A percentile compares a stretch with the other conserved stretches of the same genome.
Conservation (phyloP, 169 alveolate genomes). For the Blepharisma undulans region DNA sequence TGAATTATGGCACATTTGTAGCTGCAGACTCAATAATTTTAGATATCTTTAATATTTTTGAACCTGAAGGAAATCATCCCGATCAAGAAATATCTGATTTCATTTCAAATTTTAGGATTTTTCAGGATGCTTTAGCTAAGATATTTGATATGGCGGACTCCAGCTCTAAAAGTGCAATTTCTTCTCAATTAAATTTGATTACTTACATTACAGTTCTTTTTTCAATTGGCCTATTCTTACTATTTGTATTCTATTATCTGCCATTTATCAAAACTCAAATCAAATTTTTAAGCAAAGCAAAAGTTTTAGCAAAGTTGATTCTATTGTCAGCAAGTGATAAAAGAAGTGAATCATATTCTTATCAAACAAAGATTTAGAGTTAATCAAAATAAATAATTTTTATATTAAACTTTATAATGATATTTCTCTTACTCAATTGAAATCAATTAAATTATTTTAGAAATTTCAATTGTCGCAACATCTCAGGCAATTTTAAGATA, state of each 20-base stretch:
- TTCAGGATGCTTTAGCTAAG: background rate
- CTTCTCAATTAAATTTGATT: background rate
- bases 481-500: too few species aligned
- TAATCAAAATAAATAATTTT: too few species aligned
- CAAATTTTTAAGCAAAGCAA: background rate
- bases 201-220: background rate
- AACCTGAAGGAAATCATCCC: background rate
- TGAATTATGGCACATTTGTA: background rate
- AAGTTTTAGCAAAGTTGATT: background rate
- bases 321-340: background rate
- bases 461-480: too few species aligned
- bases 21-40: background rate
- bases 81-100: background rate
- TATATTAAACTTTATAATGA: too few species aligned
- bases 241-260: background rate
- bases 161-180: background rate
- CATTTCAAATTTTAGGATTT: background rate
- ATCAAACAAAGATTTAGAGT: background rate
- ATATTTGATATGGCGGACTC: background rate
- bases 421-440: too few species aligned
- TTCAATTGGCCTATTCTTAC: background rate
- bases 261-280: background rate
- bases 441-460: too few species aligned
- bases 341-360: background rate
- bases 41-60: background rate